Evolutionary conservation across 108 stramenopile species (phyloP).

Genomic region (Stephanodiscus triporus): DNA sequence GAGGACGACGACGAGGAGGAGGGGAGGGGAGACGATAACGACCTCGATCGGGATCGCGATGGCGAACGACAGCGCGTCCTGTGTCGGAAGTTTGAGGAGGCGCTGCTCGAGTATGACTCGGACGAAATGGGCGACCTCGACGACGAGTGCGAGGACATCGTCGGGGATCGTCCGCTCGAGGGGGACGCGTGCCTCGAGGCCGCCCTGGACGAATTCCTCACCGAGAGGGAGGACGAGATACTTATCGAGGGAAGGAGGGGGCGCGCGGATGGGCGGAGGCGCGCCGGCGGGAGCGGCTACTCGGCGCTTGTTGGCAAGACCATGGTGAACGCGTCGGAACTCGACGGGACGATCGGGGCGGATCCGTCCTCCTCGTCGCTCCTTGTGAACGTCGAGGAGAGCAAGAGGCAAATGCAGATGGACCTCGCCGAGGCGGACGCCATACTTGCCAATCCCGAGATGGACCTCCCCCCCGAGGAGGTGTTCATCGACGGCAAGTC

Average conservation of each 20-base stretch:
- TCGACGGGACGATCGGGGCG: constrained; percentile 21
- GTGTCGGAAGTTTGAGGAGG: constrained; percentile 81
- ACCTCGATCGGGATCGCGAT: constrained; percentile 50
- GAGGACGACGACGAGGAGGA: constrained; percentile 56
- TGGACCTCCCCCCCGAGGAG: constrained; percentile 78
- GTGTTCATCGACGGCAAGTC: constrained; percentile 87
- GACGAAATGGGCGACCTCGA: constrained; percentile 81
- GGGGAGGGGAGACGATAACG: constrained; percentile 41
- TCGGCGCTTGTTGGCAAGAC: constrained; percentile 70
- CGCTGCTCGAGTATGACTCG: constrained; percentile 90
- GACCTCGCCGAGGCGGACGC: constrained; percentile 81
- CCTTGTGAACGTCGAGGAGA: constrained; percentile 47
- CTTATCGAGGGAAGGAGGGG: constrained; percentile 74
- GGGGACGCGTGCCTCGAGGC: constrained; percentile 83
- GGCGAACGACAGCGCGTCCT: constrained; percentile 66
- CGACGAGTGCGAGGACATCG: constrained; percentile 71
- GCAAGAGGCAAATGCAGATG: constrained; percentile 49
- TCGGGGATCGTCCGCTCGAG: constrained; percentile 72
- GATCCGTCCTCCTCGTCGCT: constrained; percentile 31
- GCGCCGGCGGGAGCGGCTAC: constrained; percentile 75
- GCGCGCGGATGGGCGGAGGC: constrained; percentile 1
- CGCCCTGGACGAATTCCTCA: constrained; percentile 80
- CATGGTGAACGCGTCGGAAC: constrained; percentile 66
- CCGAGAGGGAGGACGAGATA: constrained; percentile 79
- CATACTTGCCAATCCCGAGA: constrained; percentile 66